A percentile compares a stretch with the other conserved stretches of the same genome.
These are phyloP conservation scores for Alternaria incomplexa DNA, from an alignment of 2,329 filamentous ascomycete genomes.

Conservation along the genomic window DNA sequence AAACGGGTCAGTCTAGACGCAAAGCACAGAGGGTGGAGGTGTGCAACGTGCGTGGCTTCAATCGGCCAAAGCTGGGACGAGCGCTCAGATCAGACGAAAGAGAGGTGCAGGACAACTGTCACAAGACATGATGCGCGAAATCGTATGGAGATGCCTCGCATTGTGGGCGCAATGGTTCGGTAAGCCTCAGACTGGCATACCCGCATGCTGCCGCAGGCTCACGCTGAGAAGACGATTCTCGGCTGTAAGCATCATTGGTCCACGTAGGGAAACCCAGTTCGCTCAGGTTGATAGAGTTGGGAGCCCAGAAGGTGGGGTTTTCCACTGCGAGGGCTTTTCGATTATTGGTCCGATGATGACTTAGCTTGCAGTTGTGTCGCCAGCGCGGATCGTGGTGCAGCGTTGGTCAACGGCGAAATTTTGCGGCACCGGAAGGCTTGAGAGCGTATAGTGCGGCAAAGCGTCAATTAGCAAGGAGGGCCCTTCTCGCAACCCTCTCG, in stretches of 20 bases:
- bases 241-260: slow-evolving; percentile 42
- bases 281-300: slow-evolving; percentile 34
- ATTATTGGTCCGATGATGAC: slow-evolving; percentile 33
- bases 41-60: slow-evolving; percentile 38
- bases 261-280: slow-evolving; percentile 42
- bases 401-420: slow-evolving; percentile 27
- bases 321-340: slow-evolving; percentile 20
- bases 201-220: slow-evolving; percentile 33
- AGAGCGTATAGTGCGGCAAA: slow-evolving; percentile 27
- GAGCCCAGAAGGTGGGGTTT: slow-evolving; percentile 37
- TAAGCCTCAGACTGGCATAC: slow-evolving; percentile 40
- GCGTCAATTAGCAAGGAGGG: slow-evolving; percentile 24
- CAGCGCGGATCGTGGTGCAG: slow-evolving; percentile 32
- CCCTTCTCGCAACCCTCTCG: slow-evolving; percentile 22
- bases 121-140: slow-evolving; percentile 37
- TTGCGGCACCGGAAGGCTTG: slow-evolving; percentile 20
- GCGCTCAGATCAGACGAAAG: slow-evolving; percentile 33
- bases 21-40: slow-evolving; percentile 33
- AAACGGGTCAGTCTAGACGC: slow-evolving; percentile 29
- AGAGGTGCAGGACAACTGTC: slow-evolving; percentile 39
- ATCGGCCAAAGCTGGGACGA: slow-evolving; percentile 30
- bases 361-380: slow-evolving; percentile 37
- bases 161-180: slow-evolving; percentile 31
- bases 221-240: slow-evolving; percentile 31
- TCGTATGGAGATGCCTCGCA: slow-evolving; percentile 31